Percentiles rank a stretch among this genome's conserved stretches.
phyloP scores from a whole-genome alignment of 164 flowering plant genomes.

The Vitis cinerea region DNA sequence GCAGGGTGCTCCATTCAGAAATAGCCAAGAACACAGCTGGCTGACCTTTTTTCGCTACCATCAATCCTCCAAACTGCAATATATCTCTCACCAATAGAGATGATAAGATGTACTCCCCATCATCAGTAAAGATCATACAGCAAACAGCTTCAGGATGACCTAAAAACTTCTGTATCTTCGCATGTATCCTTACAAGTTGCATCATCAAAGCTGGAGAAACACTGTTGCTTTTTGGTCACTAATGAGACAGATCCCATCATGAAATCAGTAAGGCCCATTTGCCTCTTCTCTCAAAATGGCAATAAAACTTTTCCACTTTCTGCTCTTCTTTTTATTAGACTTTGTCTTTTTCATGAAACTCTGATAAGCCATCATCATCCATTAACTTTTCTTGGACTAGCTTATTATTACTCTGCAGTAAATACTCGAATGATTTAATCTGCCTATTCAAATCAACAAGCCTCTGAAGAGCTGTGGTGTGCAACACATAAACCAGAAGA shows the following conservation, averaged over 20 bases:
- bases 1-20: slow-evolving; percentile 84
- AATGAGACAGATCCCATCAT: slow-evolving; percentile 36
- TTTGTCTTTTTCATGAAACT: slow-evolving; percentile 30
- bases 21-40: slow-evolving; percentile 62
- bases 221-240: slow-evolving; percentile 21
- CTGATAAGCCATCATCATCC: slow-evolving; percentile 32
- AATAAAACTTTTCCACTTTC: slow-evolving; percentile 34
- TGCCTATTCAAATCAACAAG: slow-evolving; percentile 78
- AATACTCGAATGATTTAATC: slow-evolving; percentile 53
- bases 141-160: slow-evolving; percentile 41
- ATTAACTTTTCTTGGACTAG: slow-evolving; percentile 16
- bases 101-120: slow-evolving; percentile 79
- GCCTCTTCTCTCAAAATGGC: slow-evolving; percentile 59
- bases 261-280: slow-evolving; percentile 45
- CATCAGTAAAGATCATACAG: slow-evolving; percentile 72
- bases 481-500: slow-evolving; percentile 55
- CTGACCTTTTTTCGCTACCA: slow-evolving; percentile 64
- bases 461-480: slow-evolving; percentile 72
- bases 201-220: slow-evolving; percentile 14
- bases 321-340: slow-evolving; percentile 12
- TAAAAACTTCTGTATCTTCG: not conserved
- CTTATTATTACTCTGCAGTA: slow-evolving; percentile 34
- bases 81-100: slow-evolving; percentile 85
- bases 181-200: slow-evolving; percentile 8
- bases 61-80: slow-evolving; percentile 75